phyloP scores from a whole-genome alignment of 2,329 filamentous ascomycete species.

The Lecanicillium sp. region DNA sequence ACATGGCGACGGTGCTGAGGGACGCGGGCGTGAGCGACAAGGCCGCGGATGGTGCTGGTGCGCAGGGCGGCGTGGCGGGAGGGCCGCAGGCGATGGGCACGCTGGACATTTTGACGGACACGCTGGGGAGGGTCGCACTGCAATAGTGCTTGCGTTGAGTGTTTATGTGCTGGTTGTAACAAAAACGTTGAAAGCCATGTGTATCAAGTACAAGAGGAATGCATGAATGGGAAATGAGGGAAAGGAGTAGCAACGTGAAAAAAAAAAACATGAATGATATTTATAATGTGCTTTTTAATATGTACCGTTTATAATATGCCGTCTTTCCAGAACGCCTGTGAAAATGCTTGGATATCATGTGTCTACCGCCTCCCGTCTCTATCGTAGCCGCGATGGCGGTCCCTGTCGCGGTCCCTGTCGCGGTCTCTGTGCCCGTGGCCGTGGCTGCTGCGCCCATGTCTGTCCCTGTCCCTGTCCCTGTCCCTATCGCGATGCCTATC shows the following conservation, averaged over 20 bases:
- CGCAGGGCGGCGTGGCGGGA: constrained; percentile 23
- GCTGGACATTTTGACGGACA: constrained; percentile 36
- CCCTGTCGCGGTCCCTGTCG: constrained; percentile 19
- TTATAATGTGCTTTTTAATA: constrained; percentile 10
- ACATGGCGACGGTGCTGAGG: constrained; percentile 34
- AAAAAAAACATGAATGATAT: background rate
- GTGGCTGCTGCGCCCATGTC: constrained; percentile 30
- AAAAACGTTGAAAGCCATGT: background rate
- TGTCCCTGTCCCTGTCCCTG: constrained; percentile 28
- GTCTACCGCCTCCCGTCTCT: constrained; percentile 20
- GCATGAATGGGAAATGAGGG: constrained; percentile 13
- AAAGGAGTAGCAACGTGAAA: background rate
- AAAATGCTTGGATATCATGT: constrained; percentile 16
- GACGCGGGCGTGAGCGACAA: constrained; percentile 28
- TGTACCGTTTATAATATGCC: too few relatives aligned
- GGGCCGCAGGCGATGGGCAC: constrained; percentile 23
- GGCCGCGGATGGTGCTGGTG: constrained; percentile 25
- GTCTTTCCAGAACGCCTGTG: constrained; percentile 15
- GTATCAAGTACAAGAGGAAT: constrained; percentile 9
- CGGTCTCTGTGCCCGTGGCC: constrained; percentile 19
- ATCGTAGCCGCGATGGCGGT: constrained; percentile 20
- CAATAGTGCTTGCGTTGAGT: constrained; percentile 23
- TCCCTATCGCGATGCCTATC: constrained; percentile 32
- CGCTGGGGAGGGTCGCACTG: constrained; percentile 35
- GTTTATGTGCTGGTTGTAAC: background rate